Evolutionary conservation across 1,139 yeast genomes (phyloP).

Genomic region (Eremothecium sinecaudum): DNA sequence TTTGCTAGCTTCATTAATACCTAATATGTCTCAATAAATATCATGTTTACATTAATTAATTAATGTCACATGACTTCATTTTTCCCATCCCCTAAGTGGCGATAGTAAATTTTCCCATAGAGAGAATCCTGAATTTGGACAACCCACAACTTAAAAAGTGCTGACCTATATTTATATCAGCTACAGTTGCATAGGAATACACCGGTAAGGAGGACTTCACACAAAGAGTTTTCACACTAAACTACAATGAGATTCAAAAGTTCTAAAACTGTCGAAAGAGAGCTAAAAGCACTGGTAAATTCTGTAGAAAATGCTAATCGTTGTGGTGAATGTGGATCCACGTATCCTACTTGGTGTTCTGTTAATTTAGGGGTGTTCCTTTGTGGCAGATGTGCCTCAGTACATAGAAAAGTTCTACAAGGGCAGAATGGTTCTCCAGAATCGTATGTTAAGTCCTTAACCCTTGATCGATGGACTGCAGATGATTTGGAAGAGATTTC

Average conservation of each 20-base stretch:
- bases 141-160: too few species aligned
- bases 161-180: too few species aligned
- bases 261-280: slow-evolving; percentile 20
- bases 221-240: too few species aligned
- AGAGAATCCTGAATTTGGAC: too few species aligned
- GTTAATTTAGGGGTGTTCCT: slow-evolving; percentile 46
- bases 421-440: slow-evolving; percentile 29
- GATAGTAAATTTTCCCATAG: too few species aligned
- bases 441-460: slow-evolving; percentile 38
- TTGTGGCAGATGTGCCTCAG: slow-evolving; percentile 72
- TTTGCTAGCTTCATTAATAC: too few species aligned
- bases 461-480: slow-evolving; percentile 64
- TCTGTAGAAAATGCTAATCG: slow-evolving; percentile 40
- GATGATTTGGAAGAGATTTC: slow-evolving; percentile 26
- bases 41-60: too few species aligned
- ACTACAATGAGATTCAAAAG: slow-evolving; percentile 10
- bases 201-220: too few species aligned
- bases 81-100: too few species aligned
- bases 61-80: too few species aligned
- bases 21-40: too few species aligned
- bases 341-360: slow-evolving; percentile 44
- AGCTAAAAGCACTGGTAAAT: slow-evolving; percentile 35
- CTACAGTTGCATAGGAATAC: too few species aligned
- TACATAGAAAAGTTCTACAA: slow-evolving; percentile 32
- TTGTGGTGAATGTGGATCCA: slow-evolving; percentile 65